These are phyloP conservation scores for Claviceps monticola DNA, from an alignment of 2,329 filamentous ascomycete species.

Conservation along the genomic window DNA sequence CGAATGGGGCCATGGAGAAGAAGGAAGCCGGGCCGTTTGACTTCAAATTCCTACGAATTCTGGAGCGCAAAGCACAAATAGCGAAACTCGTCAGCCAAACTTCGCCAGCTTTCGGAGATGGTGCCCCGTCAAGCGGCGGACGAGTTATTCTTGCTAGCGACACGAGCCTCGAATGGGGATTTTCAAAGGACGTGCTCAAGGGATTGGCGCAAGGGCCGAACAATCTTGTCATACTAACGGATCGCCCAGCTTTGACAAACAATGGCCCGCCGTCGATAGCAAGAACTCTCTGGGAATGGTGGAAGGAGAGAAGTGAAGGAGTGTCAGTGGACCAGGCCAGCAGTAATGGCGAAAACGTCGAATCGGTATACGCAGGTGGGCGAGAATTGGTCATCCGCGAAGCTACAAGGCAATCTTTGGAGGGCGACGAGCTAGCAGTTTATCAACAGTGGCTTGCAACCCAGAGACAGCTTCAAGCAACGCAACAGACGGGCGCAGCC, in stretches of 20 bases:
- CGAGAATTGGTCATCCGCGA: conserved; percentile 47
- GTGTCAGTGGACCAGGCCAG: conserved; percentile 42
- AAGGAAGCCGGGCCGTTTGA: conserved; percentile 66
- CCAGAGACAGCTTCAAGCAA: conserved; percentile 74
- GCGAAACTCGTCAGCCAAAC: conserved; percentile 47
- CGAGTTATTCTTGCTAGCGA: conserved; percentile 87
- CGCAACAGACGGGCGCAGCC: conserved; percentile 55
- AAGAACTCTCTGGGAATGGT: conserved; percentile 66
- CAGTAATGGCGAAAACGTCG: conserved; percentile 39
- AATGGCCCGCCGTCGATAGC: conserved; percentile 45
- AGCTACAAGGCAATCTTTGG: conserved; percentile 49
- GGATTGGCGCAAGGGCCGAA: conserved; percentile 60
- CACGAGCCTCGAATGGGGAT: conserved; percentile 84
- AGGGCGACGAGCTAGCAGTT: conserved; percentile 60
- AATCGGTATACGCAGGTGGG: conserved; percentile 53
- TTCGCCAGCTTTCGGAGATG: conserved; percentile 21
- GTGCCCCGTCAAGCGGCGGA: conserved; percentile 34
- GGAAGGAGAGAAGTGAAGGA: conserved; percentile 53
- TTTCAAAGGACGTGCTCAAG: conserved; percentile 68
- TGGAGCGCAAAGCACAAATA: conserved; percentile 73
- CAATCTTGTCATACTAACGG: conserved; percentile 80
- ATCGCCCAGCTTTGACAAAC: conserved; percentile 40
- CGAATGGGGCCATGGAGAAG: conserved; percentile 33
- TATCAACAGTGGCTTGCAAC: conserved; percentile 92
- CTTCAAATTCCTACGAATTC: conserved; percentile 68